A percentile compares a stretch with the other conserved stretches of the same genome.
phyloP scores from a whole-genome alignment of 805 yeast genomes.

The Maudiozyma pseudohumilis region DNA sequence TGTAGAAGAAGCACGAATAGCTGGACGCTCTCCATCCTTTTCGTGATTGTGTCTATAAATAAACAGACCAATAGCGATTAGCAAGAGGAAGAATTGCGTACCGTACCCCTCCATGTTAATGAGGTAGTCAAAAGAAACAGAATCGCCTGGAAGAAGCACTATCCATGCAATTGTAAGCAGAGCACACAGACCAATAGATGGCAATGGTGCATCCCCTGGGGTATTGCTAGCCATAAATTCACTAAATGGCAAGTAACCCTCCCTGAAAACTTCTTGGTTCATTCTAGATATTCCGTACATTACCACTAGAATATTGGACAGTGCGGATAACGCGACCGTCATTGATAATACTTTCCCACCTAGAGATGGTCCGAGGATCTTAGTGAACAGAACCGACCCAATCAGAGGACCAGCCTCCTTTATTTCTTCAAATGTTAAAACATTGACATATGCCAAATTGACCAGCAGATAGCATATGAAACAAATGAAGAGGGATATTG shows the following conservation, averaged over 20 bases:
- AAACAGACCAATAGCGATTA: conserved; percentile 49
- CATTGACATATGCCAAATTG: conserved; percentile 48
- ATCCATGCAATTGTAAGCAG: conserved; percentile 28
- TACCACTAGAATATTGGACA: conserved; percentile 54
- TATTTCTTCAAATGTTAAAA: conserved; percentile 44
- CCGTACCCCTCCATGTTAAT: conserved; percentile 40
- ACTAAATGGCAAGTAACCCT: conserved; percentile 51
- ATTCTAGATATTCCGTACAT: conserved; percentile 49
- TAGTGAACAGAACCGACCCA: conserved; percentile 50
- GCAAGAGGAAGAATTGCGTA: conserved; percentile 37
- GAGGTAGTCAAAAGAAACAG: conserved; percentile 33
- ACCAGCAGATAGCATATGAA: conserved; percentile 41
- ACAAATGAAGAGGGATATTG: conserved; percentile 39
- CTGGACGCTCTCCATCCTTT: conserved; percentile 33
- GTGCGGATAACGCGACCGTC: conserved; percentile 51
- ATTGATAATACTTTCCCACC: conserved; percentile 48
- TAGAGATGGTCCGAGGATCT: conserved; percentile 40
- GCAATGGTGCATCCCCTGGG: conserved; percentile 49
- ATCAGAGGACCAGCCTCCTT: conserved; percentile 46
- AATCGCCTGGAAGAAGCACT: conserved; percentile 28
- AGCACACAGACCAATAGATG: conserved; percentile 33
- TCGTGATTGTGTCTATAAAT: conserved; percentile 43
- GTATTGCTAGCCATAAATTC: conserved; percentile 42
- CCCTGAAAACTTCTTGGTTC: conserved; percentile 56
- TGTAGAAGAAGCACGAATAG: conserved; percentile 39